phyloP scores from a whole-genome alignment of 2,329 filamentous ascomycete genomes.

The Stagonosporopsis tanaceti region DNA sequence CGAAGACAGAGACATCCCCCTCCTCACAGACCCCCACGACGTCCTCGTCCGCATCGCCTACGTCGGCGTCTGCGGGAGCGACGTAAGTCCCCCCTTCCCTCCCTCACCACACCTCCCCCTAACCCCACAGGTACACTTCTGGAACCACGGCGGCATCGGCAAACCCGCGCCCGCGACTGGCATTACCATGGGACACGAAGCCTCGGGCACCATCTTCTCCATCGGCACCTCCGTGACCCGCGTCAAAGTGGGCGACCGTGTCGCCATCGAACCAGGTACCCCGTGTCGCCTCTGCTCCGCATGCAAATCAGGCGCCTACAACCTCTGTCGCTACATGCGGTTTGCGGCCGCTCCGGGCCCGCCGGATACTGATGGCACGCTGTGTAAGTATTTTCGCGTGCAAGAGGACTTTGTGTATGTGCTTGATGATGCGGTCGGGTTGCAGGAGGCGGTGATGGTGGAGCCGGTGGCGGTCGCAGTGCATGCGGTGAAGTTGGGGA shows the following conservation, averaged over 20 bases:
- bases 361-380: slow-evolving; percentile 67
- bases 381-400: slow-evolving; percentile 89
- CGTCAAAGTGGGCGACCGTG: slow-evolving; percentile 83
- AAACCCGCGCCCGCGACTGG: slow-evolving; percentile 78
- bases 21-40: slow-evolving; percentile 48
- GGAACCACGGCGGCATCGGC: slow-evolving; percentile 91
- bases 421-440: slow-evolving; percentile 81
- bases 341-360: slow-evolving; percentile 92
- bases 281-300: slow-evolving; percentile 88
- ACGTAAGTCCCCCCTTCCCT: slow-evolving; percentile 25
- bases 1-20: slow-evolving; percentile 51
- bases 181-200: slow-evolving; percentile 93
- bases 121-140: slow-evolving; percentile 76
- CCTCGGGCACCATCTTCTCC: slow-evolving; percentile 79
- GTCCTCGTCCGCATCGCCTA: slow-evolving; percentile 56
- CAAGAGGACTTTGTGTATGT: slow-evolving; percentile 92
- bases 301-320: slow-evolving; percentile 89
- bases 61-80: slow-evolving; percentile 55
- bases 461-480: slow-evolving; percentile 90
- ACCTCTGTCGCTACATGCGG: slow-evolving; percentile 83
- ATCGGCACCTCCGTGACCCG: slow-evolving; percentile 77
- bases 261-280: slow-evolving; percentile 91
- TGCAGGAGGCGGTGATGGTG: slow-evolving; percentile 85
- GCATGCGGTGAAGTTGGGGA: slow-evolving; percentile 81
- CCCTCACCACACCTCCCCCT: background rate